A percentile compares a stretch with the other conserved stretches of the same genome.
These are phyloP conservation scores for Polymyxa betae DNA, from an alignment of 208 protist genomes.

Conservation along the genomic window DNA sequence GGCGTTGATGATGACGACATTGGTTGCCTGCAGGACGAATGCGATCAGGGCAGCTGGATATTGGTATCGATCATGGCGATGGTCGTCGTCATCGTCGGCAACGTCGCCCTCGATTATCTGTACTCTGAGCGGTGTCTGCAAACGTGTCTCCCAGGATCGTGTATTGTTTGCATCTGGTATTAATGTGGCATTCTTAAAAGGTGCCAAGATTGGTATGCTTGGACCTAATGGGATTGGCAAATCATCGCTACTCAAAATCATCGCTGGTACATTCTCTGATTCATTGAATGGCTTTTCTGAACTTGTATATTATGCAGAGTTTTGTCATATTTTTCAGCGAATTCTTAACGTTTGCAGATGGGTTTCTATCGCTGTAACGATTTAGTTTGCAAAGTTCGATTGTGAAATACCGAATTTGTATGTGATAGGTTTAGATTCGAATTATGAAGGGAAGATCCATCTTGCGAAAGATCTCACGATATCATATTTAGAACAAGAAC, in stretches of 20 bases:
- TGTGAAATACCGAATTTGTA: too few relatives aligned
- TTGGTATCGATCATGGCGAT: too few relatives aligned
- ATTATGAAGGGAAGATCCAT: conserved; percentile 64
- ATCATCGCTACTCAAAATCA: conserved; percentile 4
- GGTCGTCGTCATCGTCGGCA: too few relatives aligned
- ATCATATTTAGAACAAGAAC: conserved; percentile 65
- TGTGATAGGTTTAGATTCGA: conserved; percentile 65
- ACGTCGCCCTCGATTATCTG: conserved; percentile 49
- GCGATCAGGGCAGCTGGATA: too few relatives aligned
- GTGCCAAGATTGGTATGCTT: conserved; percentile 38
- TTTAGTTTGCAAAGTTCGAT: too few relatives aligned
- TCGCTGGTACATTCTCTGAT: not conserved
- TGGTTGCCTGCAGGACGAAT: too few relatives aligned
- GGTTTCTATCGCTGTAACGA: too few relatives aligned
- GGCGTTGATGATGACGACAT: too few relatives aligned
- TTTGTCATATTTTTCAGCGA: too few relatives aligned
- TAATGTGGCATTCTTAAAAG: conserved; percentile 9
- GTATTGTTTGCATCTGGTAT: conserved; percentile 13
- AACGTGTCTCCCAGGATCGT: not conserved
- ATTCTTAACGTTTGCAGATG: too few relatives aligned
- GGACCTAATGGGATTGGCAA: conserved; percentile 37
- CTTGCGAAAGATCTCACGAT: not conserved
- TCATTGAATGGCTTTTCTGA: not conserved
- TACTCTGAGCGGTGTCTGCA: not conserved
- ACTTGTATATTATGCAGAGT: too few relatives aligned